A percentile compares a stretch with the other conserved stretches of the same genome.
These are phyloP conservation scores for Gastroboletus turbinatus DNA, from an alignment of 1,284 basidiomycete genomes.

Conservation along the genomic window DNA sequence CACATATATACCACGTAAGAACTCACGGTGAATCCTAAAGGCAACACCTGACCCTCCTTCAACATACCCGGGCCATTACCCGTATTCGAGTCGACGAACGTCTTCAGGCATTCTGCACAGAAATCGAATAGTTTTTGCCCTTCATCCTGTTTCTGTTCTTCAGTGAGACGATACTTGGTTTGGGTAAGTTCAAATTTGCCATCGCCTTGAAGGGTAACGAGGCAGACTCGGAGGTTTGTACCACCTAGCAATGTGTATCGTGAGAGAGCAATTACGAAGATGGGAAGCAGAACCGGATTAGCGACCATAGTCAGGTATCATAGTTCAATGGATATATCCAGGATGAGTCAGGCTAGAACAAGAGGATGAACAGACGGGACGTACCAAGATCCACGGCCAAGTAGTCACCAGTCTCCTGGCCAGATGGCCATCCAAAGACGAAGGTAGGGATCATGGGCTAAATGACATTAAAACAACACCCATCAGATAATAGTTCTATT, in stretches of 20 bases:
- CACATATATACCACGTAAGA: background rate
- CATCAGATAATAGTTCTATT: slow-evolving; percentile 10
- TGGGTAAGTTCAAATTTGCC: slow-evolving; percentile 99
- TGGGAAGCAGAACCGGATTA: background rate
- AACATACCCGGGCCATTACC: slow-evolving; percentile 57
- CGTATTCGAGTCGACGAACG: slow-evolving; percentile 83
- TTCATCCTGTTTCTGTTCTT: slow-evolving; percentile 98
- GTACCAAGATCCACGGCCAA: slow-evolving; percentile 92
- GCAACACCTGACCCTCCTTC: slow-evolving; percentile 70
- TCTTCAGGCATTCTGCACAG: slow-evolving; percentile 91
- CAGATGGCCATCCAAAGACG: slow-evolving; percentile 96
- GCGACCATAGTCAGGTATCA: background rate
- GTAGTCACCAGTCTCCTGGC: slow-evolving; percentile 87
- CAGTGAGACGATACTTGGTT: slow-evolving; percentile 94
- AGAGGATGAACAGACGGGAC: slow-evolving; percentile 15
- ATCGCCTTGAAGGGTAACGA: slow-evolving; percentile 87
- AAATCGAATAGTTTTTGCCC: slow-evolving; percentile 96
- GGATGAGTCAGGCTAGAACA: background rate
- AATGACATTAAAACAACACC: slow-evolving; percentile 9
- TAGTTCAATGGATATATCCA: background rate
- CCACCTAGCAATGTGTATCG: slow-evolving; percentile 53
- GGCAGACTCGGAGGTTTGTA: slow-evolving; percentile 96
- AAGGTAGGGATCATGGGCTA: slow-evolving; percentile 95
- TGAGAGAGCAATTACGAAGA: background rate
- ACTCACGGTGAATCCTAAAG: slow-evolving; percentile 90